These are phyloP conservation scores for Penicillium parvum DNA, from an alignment of 495 filamentous ascomycete genomes.

Conservation along the genomic window DNA sequence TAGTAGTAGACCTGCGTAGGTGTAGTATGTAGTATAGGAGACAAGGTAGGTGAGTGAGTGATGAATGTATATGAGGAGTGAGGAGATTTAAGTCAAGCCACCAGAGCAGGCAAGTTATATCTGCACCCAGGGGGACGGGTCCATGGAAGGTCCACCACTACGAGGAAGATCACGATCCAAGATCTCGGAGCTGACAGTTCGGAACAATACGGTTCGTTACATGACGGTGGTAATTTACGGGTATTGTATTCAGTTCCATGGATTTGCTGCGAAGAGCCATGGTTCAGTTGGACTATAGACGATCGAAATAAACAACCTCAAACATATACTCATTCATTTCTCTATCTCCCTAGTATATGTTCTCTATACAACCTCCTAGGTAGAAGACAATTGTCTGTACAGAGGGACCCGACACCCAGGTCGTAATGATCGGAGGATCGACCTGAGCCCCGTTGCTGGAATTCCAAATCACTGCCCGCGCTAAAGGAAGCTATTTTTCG, in stretches of 20 bases:
- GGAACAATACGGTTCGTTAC: slow-evolving; percentile 24
- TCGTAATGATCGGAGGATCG: slow-evolving; percentile 31
- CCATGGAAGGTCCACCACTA: slow-evolving; percentile 36
- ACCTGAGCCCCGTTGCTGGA: slow-evolving; percentile 30
- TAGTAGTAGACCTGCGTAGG: not conserved
- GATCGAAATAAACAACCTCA: no score
- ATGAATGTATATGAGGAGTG: no score
- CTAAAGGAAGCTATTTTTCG: slow-evolving; percentile 15
- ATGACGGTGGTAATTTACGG: slow-evolving; percentile 1
- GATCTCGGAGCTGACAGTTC: slow-evolving; percentile 48
- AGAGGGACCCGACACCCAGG: no score
- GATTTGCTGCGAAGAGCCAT: no score
- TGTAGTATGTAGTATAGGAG: not conserved
- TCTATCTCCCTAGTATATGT: no score
- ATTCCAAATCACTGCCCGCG: slow-evolving; percentile 31
- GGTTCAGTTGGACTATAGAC: no score
- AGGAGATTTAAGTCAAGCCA: slow-evolving; percentile 11
- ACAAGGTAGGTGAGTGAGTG: not conserved
- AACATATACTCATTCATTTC: not conserved
- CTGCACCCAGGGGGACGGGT: slow-evolving; percentile 40
- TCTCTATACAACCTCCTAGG: no score
- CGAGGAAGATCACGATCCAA: slow-evolving; percentile 47
- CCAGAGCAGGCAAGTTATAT: slow-evolving; percentile 25
- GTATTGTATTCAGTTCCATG: no score
- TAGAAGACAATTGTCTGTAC: slow-evolving; percentile 4